These are phyloP conservation scores for Cnidoscolus chayamansa DNA, from an alignment of 441 rosid genomes.

Conservation along the genomic window DNA sequence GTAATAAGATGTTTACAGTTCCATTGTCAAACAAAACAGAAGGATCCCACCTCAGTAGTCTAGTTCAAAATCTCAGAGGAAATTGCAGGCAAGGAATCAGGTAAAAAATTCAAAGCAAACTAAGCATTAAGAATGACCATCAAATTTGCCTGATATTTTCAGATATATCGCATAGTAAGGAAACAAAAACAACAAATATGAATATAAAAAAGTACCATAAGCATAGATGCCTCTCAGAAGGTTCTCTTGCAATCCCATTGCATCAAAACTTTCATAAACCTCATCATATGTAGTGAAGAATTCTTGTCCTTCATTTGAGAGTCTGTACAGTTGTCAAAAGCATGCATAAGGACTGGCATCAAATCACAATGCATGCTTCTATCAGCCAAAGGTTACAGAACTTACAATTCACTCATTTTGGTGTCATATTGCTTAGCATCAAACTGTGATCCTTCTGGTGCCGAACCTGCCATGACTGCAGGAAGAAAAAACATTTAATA, in stretches of 20 bases:
- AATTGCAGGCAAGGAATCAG: neutral
- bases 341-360: neutral
- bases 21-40: constrained; percentile 17
- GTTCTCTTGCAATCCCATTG: constrained; percentile 65
- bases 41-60: constrained; percentile 29
- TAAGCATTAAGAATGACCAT: neutral
- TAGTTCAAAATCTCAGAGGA: neutral
- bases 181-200: constrained; percentile 17
- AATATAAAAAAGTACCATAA: constrained; percentile 39
- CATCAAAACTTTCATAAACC: constrained; percentile 53
- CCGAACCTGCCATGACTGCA: constrained; percentile 72
- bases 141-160: neutral
- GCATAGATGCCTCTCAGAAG: constrained; percentile 50
- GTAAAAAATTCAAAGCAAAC: neutral
- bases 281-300: constrained; percentile 63
- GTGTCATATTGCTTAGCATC: constrained; percentile 69
- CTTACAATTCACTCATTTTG: constrained; percentile 54
- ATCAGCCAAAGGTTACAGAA: neutral
- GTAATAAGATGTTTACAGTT: neutral
- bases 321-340: constrained; percentile 25
- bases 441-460: constrained; percentile 73
- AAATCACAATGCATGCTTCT: neutral
- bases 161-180: neutral
- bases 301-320: constrained; percentile 45
- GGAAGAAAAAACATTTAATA: neutral